phyloP scores from a whole-genome alignment of 805 yeast genomes.

The Brettanomyces nanus region DNA sequence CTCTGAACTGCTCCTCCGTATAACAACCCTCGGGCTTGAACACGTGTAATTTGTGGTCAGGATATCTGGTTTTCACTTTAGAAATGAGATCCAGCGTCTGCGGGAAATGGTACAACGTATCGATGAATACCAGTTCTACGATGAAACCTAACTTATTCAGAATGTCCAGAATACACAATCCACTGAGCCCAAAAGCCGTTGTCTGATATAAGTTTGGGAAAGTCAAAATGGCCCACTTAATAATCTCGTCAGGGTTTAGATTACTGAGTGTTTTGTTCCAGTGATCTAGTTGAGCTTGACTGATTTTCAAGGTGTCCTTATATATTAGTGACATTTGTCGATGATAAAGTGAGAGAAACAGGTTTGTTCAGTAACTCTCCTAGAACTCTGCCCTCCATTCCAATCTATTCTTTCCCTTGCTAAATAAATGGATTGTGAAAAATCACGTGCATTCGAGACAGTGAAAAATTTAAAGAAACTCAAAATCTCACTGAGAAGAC shows the following conservation, averaged over 20 bases:
- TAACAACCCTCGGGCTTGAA: constrained; percentile 55
- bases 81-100: constrained; percentile 76
- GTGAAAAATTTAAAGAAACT: too few species aligned
- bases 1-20: constrained; percentile 55
- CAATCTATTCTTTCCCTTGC: too few species aligned
- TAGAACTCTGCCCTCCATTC: too few species aligned
- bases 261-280: constrained; percentile 54
- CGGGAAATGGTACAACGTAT: constrained; percentile 91
- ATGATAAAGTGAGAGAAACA: too few species aligned
- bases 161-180: constrained; percentile 82
- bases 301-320: constrained; percentile 7
- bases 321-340: not conserved
- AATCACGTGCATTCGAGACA: too few species aligned
- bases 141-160: constrained; percentile 45
- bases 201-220: constrained; percentile 82
- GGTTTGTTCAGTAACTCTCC: constrained; percentile 7
- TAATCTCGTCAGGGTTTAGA: constrained; percentile 59
- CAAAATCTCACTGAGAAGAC: too few species aligned
- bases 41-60: constrained; percentile 43
- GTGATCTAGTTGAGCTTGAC: constrained; percentile 44
- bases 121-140: constrained; percentile 75
- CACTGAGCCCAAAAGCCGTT: constrained; percentile 92
- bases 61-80: constrained; percentile 46
- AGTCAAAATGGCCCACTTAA: constrained; percentile 77
- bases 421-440: too few species aligned